Base-by-base conservation (phyloP, 768 basidiomycete genomes). In the Cubamyces lactineus region DNA sequence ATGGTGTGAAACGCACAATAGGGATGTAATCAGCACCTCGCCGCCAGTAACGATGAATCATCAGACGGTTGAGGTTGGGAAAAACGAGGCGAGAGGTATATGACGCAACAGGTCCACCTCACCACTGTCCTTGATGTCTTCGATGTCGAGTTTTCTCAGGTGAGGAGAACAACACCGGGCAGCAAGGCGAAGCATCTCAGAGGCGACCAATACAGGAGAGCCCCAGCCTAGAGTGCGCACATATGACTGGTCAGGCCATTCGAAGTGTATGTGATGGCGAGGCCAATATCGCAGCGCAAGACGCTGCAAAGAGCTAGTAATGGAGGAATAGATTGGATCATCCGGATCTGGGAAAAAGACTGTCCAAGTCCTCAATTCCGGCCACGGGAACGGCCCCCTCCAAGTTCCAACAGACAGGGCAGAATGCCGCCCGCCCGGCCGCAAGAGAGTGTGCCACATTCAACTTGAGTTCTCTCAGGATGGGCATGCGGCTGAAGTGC, bases 251-350 rank as follows among this genome's bases (percentile, higher is more conserved):
- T 42, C 47, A 2, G 19, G 47, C 15, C 16, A 7, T 17, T 23
- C 17, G 5, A n/a, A 17, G 8, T 40, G 30, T 3, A 50, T 7
- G 24, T 60, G 53, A 24, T 48, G 57, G 12, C 57, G 57, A 30
- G 57, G 57, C 47, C 48, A 58, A 40, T 48, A 58, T 13, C 47
- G 48, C 19, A 58, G 28, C 23, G 23, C 24, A 9, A 58, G 40
- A 42, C 23, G 9, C 5, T 39, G 48, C 21, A 58, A 23, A 5
- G 38, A 28, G 2, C 39, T 26, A 3, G 57, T 48, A 23, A 58
- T 24, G 24, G 26, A 26, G 5, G 57, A 49, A 43, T 58, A 58
- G n/a, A 50, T 23, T 9, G 38, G 38, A 26, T 58, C 57, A 11
- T 16, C 23, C 2, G 47, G 57, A 8, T 58, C 38, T 12, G 57